Evolutionary conservation across 768 basidiomycete genomes (phyloP).

Genomic region (Postia placenta): DNA sequence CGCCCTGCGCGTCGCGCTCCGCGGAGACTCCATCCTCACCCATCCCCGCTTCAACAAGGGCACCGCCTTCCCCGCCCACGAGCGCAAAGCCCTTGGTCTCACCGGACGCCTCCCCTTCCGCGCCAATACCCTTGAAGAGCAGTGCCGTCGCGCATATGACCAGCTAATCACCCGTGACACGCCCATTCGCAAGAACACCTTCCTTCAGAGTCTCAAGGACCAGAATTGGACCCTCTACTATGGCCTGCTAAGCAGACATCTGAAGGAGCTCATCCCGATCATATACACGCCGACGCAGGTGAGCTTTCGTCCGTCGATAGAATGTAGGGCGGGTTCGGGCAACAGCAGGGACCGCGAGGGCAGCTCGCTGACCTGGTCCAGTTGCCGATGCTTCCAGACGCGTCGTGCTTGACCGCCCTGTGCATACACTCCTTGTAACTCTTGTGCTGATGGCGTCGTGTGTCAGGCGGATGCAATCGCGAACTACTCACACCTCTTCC

Average conservation of each 20-base stretch:
- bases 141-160: slow-evolving; percentile 67
- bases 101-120: slow-evolving; percentile 28
- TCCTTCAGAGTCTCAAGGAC: slow-evolving; percentile 67
- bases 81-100: slow-evolving; percentile 69
- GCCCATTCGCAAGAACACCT: slow-evolving; percentile 62
- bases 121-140: slow-evolving; percentile 59
- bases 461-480: slow-evolving; percentile 72
- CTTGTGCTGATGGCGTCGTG: background rate
- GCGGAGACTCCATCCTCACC: slow-evolving; percentile 57
- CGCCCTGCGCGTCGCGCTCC: slow-evolving; percentile 42
- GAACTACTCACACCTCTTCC: slow-evolving; percentile 79
- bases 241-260: slow-evolving; percentile 39
- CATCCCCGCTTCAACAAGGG: slow-evolving; percentile 76
- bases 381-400: too few relatives aligned
- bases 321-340: too few relatives aligned
- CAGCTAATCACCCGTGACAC: slow-evolving; percentile 40
- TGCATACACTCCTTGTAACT: background rate
- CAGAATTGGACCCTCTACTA: slow-evolving; percentile 86
- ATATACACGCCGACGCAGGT: slow-evolving; percentile 84
- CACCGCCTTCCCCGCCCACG: slow-evolving; percentile 62
- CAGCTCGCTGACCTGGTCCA: too few relatives aligned
- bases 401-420: too few relatives aligned
- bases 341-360: too few relatives aligned
- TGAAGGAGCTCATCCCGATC: slow-evolving; percentile 51
- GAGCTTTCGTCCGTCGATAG: too few relatives aligned